Percentiles rank a stretch among this genome's conserved stretches.
These are phyloP conservation scores for Blastobotrys malaysiensis DNA, from an alignment of 1,139 yeast species.

Conservation along the genomic window DNA sequence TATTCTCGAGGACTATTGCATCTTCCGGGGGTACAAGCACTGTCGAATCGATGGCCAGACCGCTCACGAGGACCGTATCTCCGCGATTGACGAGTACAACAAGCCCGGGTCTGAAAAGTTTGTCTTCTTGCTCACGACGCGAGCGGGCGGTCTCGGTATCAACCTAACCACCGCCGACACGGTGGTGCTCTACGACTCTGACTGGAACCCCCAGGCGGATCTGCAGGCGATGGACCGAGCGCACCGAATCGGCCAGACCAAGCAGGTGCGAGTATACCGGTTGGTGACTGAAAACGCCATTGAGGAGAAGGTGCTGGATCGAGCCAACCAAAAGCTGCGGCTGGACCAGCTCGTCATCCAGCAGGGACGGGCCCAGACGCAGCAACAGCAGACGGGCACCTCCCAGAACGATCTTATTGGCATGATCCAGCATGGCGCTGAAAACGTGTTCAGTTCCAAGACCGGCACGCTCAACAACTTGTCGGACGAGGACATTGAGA, in stretches of 20 bases:
- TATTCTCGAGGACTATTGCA: constrained; percentile 89
- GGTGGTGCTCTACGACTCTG: constrained; percentile 86
- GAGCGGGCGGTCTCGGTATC: constrained; percentile 99
- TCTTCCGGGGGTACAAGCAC: constrained; percentile 73
- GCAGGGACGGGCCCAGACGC: constrained; percentile 63
- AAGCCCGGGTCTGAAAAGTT: constrained; percentile 78
- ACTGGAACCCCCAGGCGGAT: constrained; percentile 99
- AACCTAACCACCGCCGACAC: constrained; percentile 90
- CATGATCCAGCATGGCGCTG: constrained; percentile 98
- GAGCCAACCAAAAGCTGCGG: constrained; percentile 92
- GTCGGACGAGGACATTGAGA: constrained; percentile 73
- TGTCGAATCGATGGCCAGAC: constrained; percentile 96
- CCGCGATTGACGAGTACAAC: constrained; percentile 89
- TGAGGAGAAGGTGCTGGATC: constrained; percentile 90
- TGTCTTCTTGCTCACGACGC: constrained; percentile 79
- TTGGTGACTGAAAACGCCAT: constrained; percentile 95
- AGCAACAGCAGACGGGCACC: constrained; percentile 45
- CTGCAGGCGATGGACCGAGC: constrained; percentile 99
- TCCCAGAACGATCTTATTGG: constrained; percentile 80
- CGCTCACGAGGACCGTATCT: constrained; percentile 85
- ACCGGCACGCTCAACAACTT: constrained; percentile 25
- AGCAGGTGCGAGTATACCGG: constrained; percentile 87
- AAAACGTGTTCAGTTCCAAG: constrained; percentile 57
- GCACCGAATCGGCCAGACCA: constrained; percentile 95
- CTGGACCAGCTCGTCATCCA: constrained; percentile 94